Percentiles rank a stretch among this genome's conserved stretches.
These are phyloP conservation scores for Papilionanthe hybrid DNA, from an alignment of 116 monocot genomes.

Conservation along the genomic window DNA sequence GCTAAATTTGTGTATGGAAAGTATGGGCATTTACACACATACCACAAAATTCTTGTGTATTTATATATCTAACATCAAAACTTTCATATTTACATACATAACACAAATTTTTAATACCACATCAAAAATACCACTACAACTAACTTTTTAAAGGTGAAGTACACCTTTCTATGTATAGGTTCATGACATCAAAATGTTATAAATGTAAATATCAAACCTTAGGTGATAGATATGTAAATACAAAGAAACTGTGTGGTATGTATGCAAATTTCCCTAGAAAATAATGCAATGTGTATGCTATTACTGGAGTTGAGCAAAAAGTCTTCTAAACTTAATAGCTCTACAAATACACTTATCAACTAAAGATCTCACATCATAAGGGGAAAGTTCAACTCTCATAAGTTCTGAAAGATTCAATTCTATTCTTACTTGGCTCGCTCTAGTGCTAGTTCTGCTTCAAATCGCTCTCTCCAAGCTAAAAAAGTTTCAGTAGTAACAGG, in stretches of 20 bases:
- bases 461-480: slow-evolving; percentile 89
- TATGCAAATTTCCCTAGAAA: background rate
- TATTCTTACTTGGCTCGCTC: slow-evolving; percentile 81
- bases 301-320: background rate
- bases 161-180: no score
- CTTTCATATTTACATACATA: no score
- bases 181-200: no score
- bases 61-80: no score
- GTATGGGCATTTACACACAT: no score
- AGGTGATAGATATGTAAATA: no score
- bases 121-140: no score
- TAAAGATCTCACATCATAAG: background rate
- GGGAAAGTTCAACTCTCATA: background rate
- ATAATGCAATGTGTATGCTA: background rate
- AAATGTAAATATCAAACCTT: no score
- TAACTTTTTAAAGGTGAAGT: no score
- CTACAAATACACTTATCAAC: background rate
- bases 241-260: no score
- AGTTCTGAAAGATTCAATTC: background rate
- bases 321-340: background rate
- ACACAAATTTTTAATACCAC: no score
- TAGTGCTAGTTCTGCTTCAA: slow-evolving; percentile 94
- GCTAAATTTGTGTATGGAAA: background rate
- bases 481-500: slow-evolving; percentile 88
- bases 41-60: no score